Conservation (phyloP, 768 basidiomycete genomes). For the Cystofilobasidium macerans region DNA sequence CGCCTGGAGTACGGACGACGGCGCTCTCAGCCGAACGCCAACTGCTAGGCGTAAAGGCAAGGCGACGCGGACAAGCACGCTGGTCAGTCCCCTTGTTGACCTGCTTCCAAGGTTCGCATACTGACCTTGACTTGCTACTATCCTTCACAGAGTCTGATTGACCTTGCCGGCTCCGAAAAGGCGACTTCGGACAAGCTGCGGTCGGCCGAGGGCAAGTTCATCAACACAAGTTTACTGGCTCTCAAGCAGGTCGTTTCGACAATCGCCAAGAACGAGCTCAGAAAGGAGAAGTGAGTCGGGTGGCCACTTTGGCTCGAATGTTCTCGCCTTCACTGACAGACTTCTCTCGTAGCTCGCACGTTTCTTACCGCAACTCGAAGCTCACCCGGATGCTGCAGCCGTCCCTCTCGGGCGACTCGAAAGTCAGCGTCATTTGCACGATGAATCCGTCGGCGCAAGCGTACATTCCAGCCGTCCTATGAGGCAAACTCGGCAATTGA, state of each 20-base stretch:
- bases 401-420: slow-evolving; percentile 85
- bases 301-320: not conserved
- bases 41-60: not conserved
- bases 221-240: slow-evolving; percentile 48
- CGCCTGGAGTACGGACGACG: slow-evolving; percentile 17
- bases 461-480: too few species aligned
- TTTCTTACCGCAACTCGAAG: slow-evolving; percentile 8
- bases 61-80: slow-evolving; percentile 36
- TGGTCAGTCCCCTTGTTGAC: slow-evolving; percentile 13
- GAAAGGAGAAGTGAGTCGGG: slow-evolving; percentile 15
- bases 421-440: slow-evolving; percentile 92
- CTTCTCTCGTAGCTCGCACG: not conserved
- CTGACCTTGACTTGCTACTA: slow-evolving; percentile 6
- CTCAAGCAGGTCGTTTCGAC: slow-evolving; percentile 24
- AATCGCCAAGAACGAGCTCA: slow-evolving; percentile 25
- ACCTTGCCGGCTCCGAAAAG: slow-evolving; percentile 92
- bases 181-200: slow-evolving; percentile 92
- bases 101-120: slow-evolving; percentile 6
- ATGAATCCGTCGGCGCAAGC: slow-evolving; percentile 75
- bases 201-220: slow-evolving; percentile 91
- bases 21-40: slow-evolving; percentile 1
- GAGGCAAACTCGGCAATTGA: too few species aligned
- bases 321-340: not conserved
- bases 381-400: slow-evolving; percentile 80
- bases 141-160: slow-evolving; percentile 62